These are phyloP conservation scores for Zea mays DNA, from an alignment of 176 grass and related monocot genomes.

Conservation along the genomic window Zm-B73-REFERENCE-NAM-5.0 NC_050099.1:248902501-248903000, in stretches of 20 bases:
- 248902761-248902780: not conserved
- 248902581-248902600: conserved; percentile 62
- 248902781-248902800: conserved; percentile 12
- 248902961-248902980: conserved; percentile 1
- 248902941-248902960: not conserved
- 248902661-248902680: conserved; percentile 76
- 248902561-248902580: conserved; percentile 50
- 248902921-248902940: conserved; percentile 12
- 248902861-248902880: not conserved
- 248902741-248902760: conserved; percentile 13
- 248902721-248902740: not conserved
- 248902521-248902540: conserved; percentile 40
- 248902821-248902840: not conserved
- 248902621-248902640: conserved; percentile 46
- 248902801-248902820: conserved; percentile 17
- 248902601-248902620: conserved; percentile 73
- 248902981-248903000: conserved; percentile 1
- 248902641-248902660: conserved; percentile 58
- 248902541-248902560: conserved; percentile 37
- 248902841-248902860: conserved; percentile 3
- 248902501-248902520: conserved; percentile 47
- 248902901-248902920: not conserved
- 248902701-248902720: conserved; percentile 23
- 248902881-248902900: not conserved
- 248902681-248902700: conserved; percentile 81